Base-by-base conservation (phyloP, 495 filamentous ascomycete genomes). In the Cercophora newfieldiana region DNA sequence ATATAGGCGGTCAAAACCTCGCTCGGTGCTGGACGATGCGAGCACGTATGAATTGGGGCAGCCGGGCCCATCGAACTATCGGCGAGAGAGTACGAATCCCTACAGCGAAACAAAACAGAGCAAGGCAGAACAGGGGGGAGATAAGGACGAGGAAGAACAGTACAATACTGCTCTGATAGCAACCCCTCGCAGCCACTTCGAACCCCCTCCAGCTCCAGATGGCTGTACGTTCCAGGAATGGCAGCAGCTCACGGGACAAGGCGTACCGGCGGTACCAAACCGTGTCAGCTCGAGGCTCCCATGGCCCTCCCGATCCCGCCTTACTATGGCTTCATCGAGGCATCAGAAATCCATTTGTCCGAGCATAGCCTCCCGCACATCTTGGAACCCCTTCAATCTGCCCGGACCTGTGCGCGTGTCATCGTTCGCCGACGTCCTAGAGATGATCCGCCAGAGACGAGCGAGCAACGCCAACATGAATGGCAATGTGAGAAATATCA, bases 301-400 rank as follows among this genome's bases (percentile, higher is more conserved):
- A 0, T 44, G 57, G 30, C 57, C 28, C 0, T 37, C 57, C 0
- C 29, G 57, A 50, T 54, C 58, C 10, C 51, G 24, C 6, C 37
- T 63, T 16, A 26, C 28, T 16, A 58, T 53, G 31, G 33, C 33
- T 12, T 63, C 51, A 2, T 64, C 49, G 29, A 22, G 30, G 4
- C 56, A 25, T 18, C 26, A 65, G 31, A 22, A 25, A 12, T 53
- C 59, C 5, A 14, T 44, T 6, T 68, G 26, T 6, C n/a, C 49
- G 21, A 51, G 61, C 24, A 62, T 68, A 18, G 65, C 59, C 58
- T 65, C 64, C 2, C 44, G 58, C 7, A 37, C 24, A 2, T 63
- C 61, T 1, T 72, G 67, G 67, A 72, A 72, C 24, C 70, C 70
- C 0, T 72, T 67, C 62, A 53, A 72, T 54, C 65, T 72, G 6